Percentiles rank a stretch among this genome's conserved stretches.
phyloP scores from a whole-genome alignment of 164 flowering plant genomes.

The Cinnamomum chago region DNA sequence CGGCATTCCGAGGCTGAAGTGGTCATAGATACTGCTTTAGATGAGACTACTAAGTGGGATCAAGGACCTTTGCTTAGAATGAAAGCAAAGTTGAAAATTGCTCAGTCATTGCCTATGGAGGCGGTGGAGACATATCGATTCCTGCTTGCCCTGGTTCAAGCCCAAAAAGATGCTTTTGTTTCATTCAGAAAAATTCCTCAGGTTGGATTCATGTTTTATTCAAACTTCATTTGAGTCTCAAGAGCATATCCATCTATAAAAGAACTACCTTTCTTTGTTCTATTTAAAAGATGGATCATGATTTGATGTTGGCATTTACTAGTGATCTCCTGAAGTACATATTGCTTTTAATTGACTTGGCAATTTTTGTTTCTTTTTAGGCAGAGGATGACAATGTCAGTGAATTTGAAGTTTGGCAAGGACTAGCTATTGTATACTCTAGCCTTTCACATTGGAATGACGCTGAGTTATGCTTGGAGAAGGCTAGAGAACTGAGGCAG shows the following conservation, averaged over 20 bases:
- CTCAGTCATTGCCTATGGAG: slow-evolving; percentile 66
- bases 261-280: no score
- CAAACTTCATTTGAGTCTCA: no score
- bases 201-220: slow-evolving; percentile 38
- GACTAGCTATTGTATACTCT: slow-evolving; percentile 77
- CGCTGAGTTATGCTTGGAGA: slow-evolving; percentile 81
- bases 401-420: slow-evolving; percentile 95
- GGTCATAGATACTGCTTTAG: slow-evolving; percentile 90
- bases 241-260: no score
- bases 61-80: slow-evolving; percentile 89
- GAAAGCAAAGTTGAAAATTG: slow-evolving; percentile 77
- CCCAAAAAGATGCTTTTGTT: slow-evolving; percentile 73
- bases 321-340: no score
- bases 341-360: no score
- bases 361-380: slow-evolving; percentile 11
- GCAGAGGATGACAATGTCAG: slow-evolving; percentile 49
- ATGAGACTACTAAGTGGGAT: slow-evolving; percentile 97
- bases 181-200: slow-evolving; percentile 39
- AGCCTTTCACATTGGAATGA: slow-evolving; percentile 92
- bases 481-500: slow-evolving; percentile 60
- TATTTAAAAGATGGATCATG: no score
- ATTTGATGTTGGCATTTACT: no score
- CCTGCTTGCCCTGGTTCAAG: slow-evolving; percentile 93
- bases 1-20: slow-evolving; percentile 77
- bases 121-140: slow-evolving; percentile 82